Evolutionary conservation across 1,284 basidiomycete species (phyloP).

Genomic region (Cryptococcus sp.): DNA sequence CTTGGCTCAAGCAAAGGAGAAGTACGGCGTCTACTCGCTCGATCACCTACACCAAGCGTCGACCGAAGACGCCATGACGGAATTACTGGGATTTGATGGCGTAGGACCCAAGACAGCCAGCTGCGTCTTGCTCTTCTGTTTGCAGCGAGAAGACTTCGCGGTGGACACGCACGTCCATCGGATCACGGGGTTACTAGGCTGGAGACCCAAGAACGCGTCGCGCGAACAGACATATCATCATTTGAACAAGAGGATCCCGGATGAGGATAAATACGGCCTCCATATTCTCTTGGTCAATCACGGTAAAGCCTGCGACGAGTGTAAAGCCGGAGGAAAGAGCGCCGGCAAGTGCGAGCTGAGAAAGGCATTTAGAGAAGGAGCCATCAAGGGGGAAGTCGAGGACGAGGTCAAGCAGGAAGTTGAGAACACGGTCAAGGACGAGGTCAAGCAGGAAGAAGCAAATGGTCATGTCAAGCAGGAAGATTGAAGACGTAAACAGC

Average conservation of each 20-base stretch:
- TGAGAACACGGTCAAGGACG: slow-evolving; percentile 10
- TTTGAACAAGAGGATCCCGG: slow-evolving; percentile 65
- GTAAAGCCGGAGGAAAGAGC: slow-evolving; percentile 28
- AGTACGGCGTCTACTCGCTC: slow-evolving; percentile 54
- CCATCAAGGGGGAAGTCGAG: slow-evolving; percentile 1
- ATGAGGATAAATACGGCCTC: slow-evolving; percentile 67
- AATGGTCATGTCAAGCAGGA: slow-evolving; percentile 5
- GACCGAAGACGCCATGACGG: slow-evolving; percentile 68
- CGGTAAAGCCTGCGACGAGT: slow-evolving; percentile 49
- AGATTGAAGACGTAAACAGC: no score
- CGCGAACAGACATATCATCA: slow-evolving; percentile 70
- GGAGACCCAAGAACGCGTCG: slow-evolving; percentile 67
- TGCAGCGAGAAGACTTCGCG: slow-evolving; percentile 70
- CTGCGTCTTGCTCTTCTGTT: slow-evolving; percentile 75
- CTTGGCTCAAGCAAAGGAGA: slow-evolving; percentile 58
- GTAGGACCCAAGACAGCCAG: slow-evolving; percentile 78
- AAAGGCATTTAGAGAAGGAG: slow-evolving; percentile 21
- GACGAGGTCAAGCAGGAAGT: slow-evolving; percentile 8
- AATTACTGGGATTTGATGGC: slow-evolving; percentile 66
- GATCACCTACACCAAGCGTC: slow-evolving; percentile 53
- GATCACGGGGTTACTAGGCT: slow-evolving; percentile 65
- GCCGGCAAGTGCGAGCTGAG: slow-evolving; percentile 25
- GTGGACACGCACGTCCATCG: slow-evolving; percentile 72
- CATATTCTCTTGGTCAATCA: slow-evolving; percentile 72
- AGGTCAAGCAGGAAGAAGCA: slow-evolving; percentile 8